Percentiles rank a stretch among this genome's conserved stretches.
phyloP scores from a whole-genome alignment of 2,329 filamentous ascomycete genomes.

The Ceratocystiopsis sp. region DNA sequence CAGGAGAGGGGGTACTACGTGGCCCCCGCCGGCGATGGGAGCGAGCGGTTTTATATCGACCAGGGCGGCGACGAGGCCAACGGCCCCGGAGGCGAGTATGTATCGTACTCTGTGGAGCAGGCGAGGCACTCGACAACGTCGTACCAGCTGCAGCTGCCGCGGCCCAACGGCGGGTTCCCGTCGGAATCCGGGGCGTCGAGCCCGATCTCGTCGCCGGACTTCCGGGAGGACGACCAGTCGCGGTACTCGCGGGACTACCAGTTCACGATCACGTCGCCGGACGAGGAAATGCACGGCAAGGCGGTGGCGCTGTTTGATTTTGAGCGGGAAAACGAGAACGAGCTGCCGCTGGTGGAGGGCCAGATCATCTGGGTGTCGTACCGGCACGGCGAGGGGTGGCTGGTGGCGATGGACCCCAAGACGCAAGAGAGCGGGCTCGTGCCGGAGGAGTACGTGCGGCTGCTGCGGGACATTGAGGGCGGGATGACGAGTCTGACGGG shows the following conservation, averaged over 20 bases:
- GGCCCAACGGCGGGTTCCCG: slow-evolving; percentile 28
- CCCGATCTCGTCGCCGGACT: slow-evolving; percentile 39
- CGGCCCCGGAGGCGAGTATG: slow-evolving; percentile 62
- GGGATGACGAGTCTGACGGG: slow-evolving; percentile 60
- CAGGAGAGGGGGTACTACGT: slow-evolving; percentile 50
- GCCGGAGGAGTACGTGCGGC: slow-evolving; percentile 86
- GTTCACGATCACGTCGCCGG: slow-evolving; percentile 85
- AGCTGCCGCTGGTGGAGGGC: slow-evolving; percentile 78
- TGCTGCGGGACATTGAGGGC: slow-evolving; percentile 85
- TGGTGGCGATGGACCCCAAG: slow-evolving; percentile 90
- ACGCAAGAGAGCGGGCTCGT: slow-evolving; percentile 89
- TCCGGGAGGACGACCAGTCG: slow-evolving; percentile 48
- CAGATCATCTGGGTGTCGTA: slow-evolving; percentile 96
- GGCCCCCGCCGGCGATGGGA: slow-evolving; percentile 50
- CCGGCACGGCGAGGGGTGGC: slow-evolving; percentile 88
- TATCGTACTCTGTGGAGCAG: slow-evolving; percentile 49
- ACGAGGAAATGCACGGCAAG: slow-evolving; percentile 96
- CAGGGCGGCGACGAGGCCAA: slow-evolving; percentile 55
- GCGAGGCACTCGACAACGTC: slow-evolving; percentile 36
- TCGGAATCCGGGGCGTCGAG: slow-evolving; percentile 43
- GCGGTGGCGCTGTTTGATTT: slow-evolving; percentile 94
- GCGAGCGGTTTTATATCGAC: slow-evolving; percentile 58
- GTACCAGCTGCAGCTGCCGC: slow-evolving; percentile 28
- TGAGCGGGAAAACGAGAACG: slow-evolving; percentile 87
- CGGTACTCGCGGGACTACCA: slow-evolving; percentile 85